Conservation (phyloP, 345 rosid genomes). For the Geranium brycei region DNA sequence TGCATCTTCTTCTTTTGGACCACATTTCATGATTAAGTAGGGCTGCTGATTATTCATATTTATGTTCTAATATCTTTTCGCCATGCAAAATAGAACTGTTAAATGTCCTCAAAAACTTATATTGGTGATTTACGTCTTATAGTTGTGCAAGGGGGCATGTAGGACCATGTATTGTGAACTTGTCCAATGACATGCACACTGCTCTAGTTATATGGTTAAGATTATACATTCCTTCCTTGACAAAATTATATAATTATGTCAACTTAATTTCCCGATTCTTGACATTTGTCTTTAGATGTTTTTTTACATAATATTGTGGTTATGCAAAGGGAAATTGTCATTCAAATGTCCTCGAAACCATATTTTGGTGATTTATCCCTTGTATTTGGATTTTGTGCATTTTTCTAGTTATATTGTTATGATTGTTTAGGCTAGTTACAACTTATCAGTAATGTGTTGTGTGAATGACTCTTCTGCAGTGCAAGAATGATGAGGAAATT, state of each 20-base stretch:
- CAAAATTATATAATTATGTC: background rate
- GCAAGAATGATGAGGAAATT: slow-evolving; percentile 83
- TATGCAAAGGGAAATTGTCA: background rate
- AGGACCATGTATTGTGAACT: background rate
- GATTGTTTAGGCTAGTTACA: background rate
- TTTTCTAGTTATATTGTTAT: background rate
- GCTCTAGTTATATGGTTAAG: background rate
- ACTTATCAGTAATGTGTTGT: slow-evolving; percentile 5
- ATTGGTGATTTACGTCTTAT: background rate
- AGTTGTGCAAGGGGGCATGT: background rate
- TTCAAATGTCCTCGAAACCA: background rate
- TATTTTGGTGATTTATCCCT: background rate
- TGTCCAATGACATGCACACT: background rate
- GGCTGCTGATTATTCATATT: background rate
- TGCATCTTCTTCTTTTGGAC: background rate
- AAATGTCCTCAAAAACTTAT: no score
- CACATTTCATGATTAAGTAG: background rate
- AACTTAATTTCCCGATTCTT: background rate
- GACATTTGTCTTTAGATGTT: background rate
- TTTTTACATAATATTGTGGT: background rate
- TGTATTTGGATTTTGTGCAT: background rate
- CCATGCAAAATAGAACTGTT: no score
- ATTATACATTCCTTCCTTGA: background rate
- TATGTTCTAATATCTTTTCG: background rate
- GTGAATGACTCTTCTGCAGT: slow-evolving; percentile 33